Evolutionary conservation across 2,329 filamentous ascomycete genomes (phyloP), one percentile per base, ranked within the genome.

Genomic region (Aureobasidium sp.): DNA sequence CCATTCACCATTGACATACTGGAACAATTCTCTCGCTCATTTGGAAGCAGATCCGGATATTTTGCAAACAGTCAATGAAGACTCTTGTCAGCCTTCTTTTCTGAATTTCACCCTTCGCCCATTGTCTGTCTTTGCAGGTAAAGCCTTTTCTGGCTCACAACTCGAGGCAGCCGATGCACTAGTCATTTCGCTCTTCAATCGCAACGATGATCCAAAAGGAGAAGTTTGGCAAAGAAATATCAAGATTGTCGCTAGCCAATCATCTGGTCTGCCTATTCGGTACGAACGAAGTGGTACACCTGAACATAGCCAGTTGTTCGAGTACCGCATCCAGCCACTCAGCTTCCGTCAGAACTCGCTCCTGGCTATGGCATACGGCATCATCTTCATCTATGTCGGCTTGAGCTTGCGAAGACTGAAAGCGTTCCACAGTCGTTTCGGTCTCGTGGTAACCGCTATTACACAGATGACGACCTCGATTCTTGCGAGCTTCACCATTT

Each of bases 61-160:
- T 13, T 71, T 91, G 3, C 72, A 74, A 1, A 92, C 89, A 0
- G 85, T 92, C 68, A 91, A 92, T 67, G 75, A 82, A 59, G 81
- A 77, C 64, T 84, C 84, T 60, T 80, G 77, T 0, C 82, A 82
- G 63, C 81, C 82, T 1, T 89, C 88, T 0, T 83, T 83, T 1
- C 83, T 89, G 67, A 90, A 91, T 69, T 78, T 91, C 47, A 90
- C 88, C 0, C 75, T 93, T 32, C 82, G 88, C 10, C 89, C 90
- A 68, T 89, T 88, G 2, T 90, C 89, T 58, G 88, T 92, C 21
- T 91, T 93, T 67, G 90, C 88, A 62, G 89, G 89, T n/a, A 91
- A 92, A 70, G 80, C 81, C 4, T 92, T 91, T 66, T 81, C 86
- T 61, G 83, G 88, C 61, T 81, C 84, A 11, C 81, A 78, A 58